Evolutionary conservation across 306 rosid genomes (phyloP), one percentile per base, ranked within the genome.

Genomic region (Gillenia trifoliata): DNA sequence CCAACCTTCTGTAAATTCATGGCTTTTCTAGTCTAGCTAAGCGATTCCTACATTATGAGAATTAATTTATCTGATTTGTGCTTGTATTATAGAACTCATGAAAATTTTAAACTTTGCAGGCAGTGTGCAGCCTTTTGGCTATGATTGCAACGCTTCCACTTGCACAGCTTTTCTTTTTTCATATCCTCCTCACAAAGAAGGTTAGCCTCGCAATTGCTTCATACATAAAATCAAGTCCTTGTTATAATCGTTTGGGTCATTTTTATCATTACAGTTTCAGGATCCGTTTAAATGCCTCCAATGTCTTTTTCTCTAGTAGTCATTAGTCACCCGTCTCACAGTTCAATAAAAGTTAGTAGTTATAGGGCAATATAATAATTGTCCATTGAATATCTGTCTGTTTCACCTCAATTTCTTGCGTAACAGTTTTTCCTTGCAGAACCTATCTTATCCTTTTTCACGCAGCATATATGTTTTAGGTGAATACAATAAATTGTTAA

Each of bases 91-190:
- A 49, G 64, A 62, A 50, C 19, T 49, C 36, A 81, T n/a, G 8
- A 55, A 70, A 64, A 45, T 40, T 47, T 43, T 20, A 19, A 40
- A 64, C 30, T 73, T 80, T 75, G 80, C 79, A 94, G 99, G 97
- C 85, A n/a, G 71, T 86, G 26, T 94, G 99, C 82, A 89, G 93
- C 54, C 85, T 90, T 52, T 85, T 94, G 92, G 99, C 97, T 41
- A 89, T 92, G 97, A 78, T 90, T 63, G 99, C 99, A 30, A 92
- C 99, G 60, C 80, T 94, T 69, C 99, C 99, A 43, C 93, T 94
- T 73, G 96, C 83, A 40, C 99, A 94, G 75, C 96, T 94, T 54
- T 92, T 94, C 89, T 94, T 87, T 85, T 94, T 94, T 79, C 99
- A 94, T 75, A 87, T 94, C 81, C 99, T 94, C 79, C 96, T 94